Percentiles rank a stretch among this genome's conserved stretches.
These are phyloP conservation scores for Danielozyma ontarioensis DNA, from an alignment of 805 yeast genomes.

Conservation along the genomic window DNA sequence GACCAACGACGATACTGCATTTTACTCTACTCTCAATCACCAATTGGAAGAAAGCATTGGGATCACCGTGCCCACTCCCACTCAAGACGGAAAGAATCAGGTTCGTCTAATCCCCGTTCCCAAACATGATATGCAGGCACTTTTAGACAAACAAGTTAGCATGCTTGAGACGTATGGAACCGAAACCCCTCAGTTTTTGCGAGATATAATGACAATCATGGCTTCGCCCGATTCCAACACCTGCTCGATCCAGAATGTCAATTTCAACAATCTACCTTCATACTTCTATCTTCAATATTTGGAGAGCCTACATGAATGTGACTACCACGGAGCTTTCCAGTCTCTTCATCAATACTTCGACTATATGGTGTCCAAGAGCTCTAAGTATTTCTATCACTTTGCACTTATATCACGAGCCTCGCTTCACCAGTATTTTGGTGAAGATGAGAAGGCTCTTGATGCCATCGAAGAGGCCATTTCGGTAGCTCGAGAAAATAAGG, in stretches of 20 bases:
- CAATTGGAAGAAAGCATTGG: slow-evolving; percentile 5
- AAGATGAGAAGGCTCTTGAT: slow-evolving; percentile 62
- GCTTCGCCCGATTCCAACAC: slow-evolving; percentile 39
- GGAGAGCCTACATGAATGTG: slow-evolving; percentile 51
- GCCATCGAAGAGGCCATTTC: slow-evolving; percentile 84
- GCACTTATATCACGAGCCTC: slow-evolving; percentile 71
- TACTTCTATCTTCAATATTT: slow-evolving; percentile 57
- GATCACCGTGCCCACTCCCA: slow-evolving; percentile 5
- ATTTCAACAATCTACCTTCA: slow-evolving; percentile 26
- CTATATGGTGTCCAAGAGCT: slow-evolving; percentile 65
- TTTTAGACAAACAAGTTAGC: slow-evolving; percentile 50
- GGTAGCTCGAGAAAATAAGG: slow-evolving; percentile 83
- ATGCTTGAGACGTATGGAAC: slow-evolving; percentile 49
- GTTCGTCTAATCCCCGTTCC: slow-evolving; percentile 35
- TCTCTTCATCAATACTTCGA: slow-evolving; percentile 62
- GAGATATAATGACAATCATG: slow-evolving; percentile 39
- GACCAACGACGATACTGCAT: neutral
- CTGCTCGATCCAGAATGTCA: slow-evolving; percentile 26
- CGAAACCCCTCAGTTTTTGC: slow-evolving; percentile 41
- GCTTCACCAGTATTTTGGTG: slow-evolving; percentile 63
- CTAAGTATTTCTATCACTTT: slow-evolving; percentile 65
- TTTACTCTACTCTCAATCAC: slow-evolving; percentile 3
- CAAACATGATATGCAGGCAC: slow-evolving; percentile 44
- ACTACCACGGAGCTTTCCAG: slow-evolving; percentile 53
- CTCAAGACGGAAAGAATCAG: neutral